Base-by-base conservation (phyloP, 2,329 filamentous ascomycete genomes). In the Neofusicoccum sp. region DNA sequence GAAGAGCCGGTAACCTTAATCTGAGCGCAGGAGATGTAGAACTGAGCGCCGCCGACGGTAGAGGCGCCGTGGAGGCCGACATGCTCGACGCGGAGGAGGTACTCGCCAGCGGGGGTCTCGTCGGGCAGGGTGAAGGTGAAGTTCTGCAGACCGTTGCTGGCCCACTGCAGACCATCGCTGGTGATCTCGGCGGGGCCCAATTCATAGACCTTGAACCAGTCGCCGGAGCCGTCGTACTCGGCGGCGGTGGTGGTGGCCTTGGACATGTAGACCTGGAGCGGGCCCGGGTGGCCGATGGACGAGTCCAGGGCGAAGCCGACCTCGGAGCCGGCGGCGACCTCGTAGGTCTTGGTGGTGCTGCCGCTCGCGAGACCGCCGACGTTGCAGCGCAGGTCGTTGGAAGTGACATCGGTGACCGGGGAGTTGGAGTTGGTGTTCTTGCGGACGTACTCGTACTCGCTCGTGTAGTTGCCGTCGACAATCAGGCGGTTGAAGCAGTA, bases 171-270 rank as follows among this genome's bases (percentile, higher is more conserved):
- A 69, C 73, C 73, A 69, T 61, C 64, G 58, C 47, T 59, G 66
- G 64, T 75, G 71, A 33, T 64, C 50, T 5, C 70, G 71, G 4
- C 68, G 64, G 61, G 43, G 16, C 71, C 73, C 43, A 65, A 70
- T 66, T 74, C 68, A 63, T 71, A 71, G 56, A 74, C 72, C 68
- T 76, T 76, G 66, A 71, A 67, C 74, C 74, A 76, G 50, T 74
- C 73, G n/a, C 73, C 83, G 61, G 89, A 84, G 67, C 89, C 88
- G 76, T 92, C 89, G 70, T 89, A 88, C 39, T 81, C 83, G 71
- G 89, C 85, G 64, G 90, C 83, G 73, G 87, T 89, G 75, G 88
- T 85, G 66, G 89, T 80, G 63, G 83, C 85, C 73, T 80, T 75
- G 64, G 69, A 71, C 64, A 76, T 69, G 68, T 76, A 76, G 22